phyloP scores from a whole-genome alignment of 352 stramenopile genomes.

The Pythium brachiatum region DNA sequence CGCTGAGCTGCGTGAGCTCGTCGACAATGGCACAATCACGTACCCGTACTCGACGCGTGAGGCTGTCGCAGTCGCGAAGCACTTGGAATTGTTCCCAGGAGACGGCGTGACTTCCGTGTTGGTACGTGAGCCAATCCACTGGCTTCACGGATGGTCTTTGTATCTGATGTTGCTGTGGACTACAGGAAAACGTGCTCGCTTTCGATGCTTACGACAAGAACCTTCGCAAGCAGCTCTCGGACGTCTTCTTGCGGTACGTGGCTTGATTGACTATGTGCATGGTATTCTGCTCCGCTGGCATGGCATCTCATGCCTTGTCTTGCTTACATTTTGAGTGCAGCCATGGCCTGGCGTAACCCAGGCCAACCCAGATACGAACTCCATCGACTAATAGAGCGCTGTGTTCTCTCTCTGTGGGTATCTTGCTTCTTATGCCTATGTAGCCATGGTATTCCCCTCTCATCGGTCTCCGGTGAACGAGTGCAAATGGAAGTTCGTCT shows the following conservation, averaged over 20 bases:
- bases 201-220: conserved; percentile 90
- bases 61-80: conserved; percentile 92
- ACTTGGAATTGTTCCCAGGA: conserved; percentile 90
- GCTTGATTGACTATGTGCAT: neutral
- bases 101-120: conserved; percentile 86
- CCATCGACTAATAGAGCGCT: conserved; percentile 21
- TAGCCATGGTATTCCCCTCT: conserved; percentile 67
- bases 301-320: conserved; percentile 21
- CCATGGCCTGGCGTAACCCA: conserved; percentile 24
- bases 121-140: conserved; percentile 26
- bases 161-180: neutral
- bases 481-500: conserved; percentile 42
- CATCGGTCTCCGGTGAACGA: conserved; percentile 28
- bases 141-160: neutral
- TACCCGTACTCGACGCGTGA: conserved; percentile 96
- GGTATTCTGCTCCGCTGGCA: conserved; percentile 10
- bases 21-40: conserved; percentile 87
- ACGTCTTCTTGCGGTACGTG: conserved; percentile 63
- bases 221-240: conserved; percentile 64
- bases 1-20: conserved; percentile 85
- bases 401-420: conserved; percentile 16
- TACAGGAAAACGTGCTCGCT: conserved; percentile 92
- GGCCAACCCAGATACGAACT: neutral
- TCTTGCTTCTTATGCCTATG: conserved; percentile 15
- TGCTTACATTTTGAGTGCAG: conserved; percentile 21